Evolutionary conservation across 345 rosid species (phyloP).

Genomic region (Hypericum androsaemum): DNA sequence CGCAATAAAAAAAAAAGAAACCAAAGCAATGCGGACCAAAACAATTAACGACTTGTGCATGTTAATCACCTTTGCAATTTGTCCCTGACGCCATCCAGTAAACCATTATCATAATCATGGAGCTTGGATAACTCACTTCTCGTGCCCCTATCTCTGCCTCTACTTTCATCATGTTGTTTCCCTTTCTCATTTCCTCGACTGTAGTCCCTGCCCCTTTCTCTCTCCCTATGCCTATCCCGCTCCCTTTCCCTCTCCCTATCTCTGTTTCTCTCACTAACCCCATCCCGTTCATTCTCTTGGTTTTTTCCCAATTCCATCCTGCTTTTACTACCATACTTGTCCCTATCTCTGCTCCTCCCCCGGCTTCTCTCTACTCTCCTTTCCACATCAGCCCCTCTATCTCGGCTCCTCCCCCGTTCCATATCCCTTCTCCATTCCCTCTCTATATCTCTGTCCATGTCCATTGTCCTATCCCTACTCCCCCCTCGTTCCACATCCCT

Average conservation of each 20-base stretch:
- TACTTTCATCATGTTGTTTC: too few relatives aligned
- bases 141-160: slow-evolving; percentile 24
- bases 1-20: background rate
- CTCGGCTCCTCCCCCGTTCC: slow-evolving; percentile 31
- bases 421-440: slow-evolving; percentile 21
- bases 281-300: slow-evolving; percentile 34
- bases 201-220: slow-evolving; percentile 10
- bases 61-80: slow-evolving; percentile 33
- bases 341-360: slow-evolving; percentile 41
- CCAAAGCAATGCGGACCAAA: slow-evolving; percentile 1
- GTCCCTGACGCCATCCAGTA: slow-evolving; percentile 24
- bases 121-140: slow-evolving; percentile 21
- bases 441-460: background rate
- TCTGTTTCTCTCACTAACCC: slow-evolving; percentile 21
- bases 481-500: slow-evolving; percentile 22
- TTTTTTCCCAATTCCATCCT: slow-evolving; percentile 15
- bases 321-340: slow-evolving; percentile 12
- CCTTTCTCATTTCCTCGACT: too few relatives aligned
- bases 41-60: background rate
- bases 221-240: slow-evolving; percentile 33
- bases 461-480: slow-evolving; percentile 26
- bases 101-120: slow-evolving; percentile 25
- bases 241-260: slow-evolving; percentile 18
- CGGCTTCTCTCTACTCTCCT: slow-evolving; percentile 35
- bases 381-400: slow-evolving; percentile 27